A percentile compares a stretch with the other conserved stretches of the same genome.
phyloP scores from a whole-genome alignment of 257 asterid species.

The Solanum corneliomulleri region DNA sequence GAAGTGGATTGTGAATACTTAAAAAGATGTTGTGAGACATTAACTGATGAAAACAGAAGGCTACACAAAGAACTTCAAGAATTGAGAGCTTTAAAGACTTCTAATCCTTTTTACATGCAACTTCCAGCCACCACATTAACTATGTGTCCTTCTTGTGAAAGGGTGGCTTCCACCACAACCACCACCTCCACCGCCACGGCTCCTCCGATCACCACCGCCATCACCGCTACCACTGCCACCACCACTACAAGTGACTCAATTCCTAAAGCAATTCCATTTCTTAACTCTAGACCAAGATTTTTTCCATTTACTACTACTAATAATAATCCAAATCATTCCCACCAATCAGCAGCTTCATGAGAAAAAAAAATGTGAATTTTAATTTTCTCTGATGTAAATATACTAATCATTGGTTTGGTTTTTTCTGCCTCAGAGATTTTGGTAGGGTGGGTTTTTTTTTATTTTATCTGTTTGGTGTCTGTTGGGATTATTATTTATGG shows the following conservation, averaged over 20 bases:
- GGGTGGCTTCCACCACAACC: constrained; percentile 41
- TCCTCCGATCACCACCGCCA: neutral
- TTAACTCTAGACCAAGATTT: constrained; percentile 39
- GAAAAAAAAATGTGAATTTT: neutral
- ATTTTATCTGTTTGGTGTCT: neutral
- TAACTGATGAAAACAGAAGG: constrained; percentile 62
- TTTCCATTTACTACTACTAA: constrained; percentile 36
- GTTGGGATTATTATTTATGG: neutral
- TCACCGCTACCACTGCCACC: neutral
- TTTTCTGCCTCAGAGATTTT: constrained; percentile 3
- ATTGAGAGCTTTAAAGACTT: constrained; percentile 53
- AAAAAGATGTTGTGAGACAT: constrained; percentile 69
- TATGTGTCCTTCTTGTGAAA: constrained; percentile 91
- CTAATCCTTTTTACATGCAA: constrained; percentile 64
- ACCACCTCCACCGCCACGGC: constrained; percentile 3
- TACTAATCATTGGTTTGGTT: neutral
- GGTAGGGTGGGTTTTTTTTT: constrained; percentile 8
- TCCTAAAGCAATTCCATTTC: constrained; percentile 29
- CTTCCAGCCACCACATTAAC: constrained; percentile 77
- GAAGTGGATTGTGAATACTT: constrained; percentile 84
- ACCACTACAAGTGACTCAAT: neutral
- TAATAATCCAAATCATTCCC: constrained; percentile 17
- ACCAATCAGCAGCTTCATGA: constrained; percentile 46
- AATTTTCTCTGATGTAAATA: neutral
- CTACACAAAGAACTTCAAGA: constrained; percentile 71